Percentiles rank a stretch among this genome's conserved stretches.
phyloP scores from a whole-genome alignment of 2,329 filamentous ascomycete species.

The Hypoxylon sp. region DNA sequence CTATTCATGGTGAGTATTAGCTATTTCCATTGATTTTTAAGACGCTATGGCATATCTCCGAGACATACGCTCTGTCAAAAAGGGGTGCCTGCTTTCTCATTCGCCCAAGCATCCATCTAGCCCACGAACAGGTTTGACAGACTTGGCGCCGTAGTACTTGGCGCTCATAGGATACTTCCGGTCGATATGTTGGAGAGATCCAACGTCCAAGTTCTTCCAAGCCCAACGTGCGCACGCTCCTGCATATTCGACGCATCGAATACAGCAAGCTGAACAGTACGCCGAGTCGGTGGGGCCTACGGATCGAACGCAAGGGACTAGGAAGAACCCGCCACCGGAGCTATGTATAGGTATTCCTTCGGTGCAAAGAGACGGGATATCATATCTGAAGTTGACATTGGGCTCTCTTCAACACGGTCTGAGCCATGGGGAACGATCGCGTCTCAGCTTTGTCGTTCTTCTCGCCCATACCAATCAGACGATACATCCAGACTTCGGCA shows the following conservation, averaged over 20 bases:
- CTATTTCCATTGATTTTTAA: background rate
- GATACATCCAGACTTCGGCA: slow-evolving; percentile 39
- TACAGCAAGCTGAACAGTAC: slow-evolving; percentile 38
- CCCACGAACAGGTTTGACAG: slow-evolving; percentile 8
- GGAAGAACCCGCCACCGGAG: slow-evolving; percentile 29
- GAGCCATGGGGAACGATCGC: slow-evolving; percentile 30
- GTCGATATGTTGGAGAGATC: slow-evolving; percentile 46
- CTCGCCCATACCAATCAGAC: slow-evolving; percentile 47
- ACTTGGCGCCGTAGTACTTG: slow-evolving; percentile 32
- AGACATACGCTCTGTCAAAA: background rate
- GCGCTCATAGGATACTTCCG: slow-evolving; percentile 41
- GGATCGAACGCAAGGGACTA: background rate
- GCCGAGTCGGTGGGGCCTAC: slow-evolving; percentile 23
- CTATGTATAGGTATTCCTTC: slow-evolving; percentile 47
- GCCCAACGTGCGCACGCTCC: slow-evolving; percentile 38
- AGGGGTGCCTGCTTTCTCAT: background rate
- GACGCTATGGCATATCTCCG: background rate
- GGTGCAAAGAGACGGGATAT: slow-evolving; percentile 44
- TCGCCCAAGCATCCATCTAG: background rate
- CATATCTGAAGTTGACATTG: slow-evolving; percentile 45
- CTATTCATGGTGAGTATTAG: slow-evolving; percentile 28
- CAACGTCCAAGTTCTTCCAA: slow-evolving; percentile 47
- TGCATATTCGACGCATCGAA: slow-evolving; percentile 44
- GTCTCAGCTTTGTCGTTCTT: slow-evolving; percentile 45
- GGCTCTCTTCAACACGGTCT: slow-evolving; percentile 47